Evolutionary conservation across 2,329 filamentous ascomycete genomes (phyloP), one percentile per base, ranked within the genome.

Genomic region (Bretziella fagacearum): DNA sequence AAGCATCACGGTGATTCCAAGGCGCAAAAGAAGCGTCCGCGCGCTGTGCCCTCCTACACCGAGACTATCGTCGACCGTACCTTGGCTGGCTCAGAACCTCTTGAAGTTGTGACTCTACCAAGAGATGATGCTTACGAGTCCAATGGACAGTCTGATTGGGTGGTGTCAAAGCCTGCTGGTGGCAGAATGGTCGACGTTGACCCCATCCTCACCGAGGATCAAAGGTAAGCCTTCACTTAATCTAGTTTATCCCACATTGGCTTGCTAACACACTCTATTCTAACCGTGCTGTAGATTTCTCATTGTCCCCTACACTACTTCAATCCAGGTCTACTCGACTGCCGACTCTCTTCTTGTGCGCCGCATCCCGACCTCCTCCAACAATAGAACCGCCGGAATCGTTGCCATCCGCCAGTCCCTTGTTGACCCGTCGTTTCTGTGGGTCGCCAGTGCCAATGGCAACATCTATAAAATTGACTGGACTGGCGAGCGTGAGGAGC

Each of bases 271-370:
- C 8, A 39, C n/a, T 10, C 2, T 11, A 2, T 20, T 39, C 6
- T 10, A 5, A 33, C 18, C 11, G 17, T 27, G 23, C 18, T 30
- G 30, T 18, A 85, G 84, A 58, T 72, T 80, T 61, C 60, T 95
- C 32, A 77, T 95, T 49, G 61, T 93, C 48, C 74, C 80, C 26
- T 84, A 84, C 56, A 73, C 78, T 51, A 79, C 74, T 23, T 79
- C 80, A 7, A 68, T 95, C 46, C 81, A 86, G 59, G 71, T 94
- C 22, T 93, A 91, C 62, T 82, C 83, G 1, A 75, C 84, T 25
- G 68, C 74, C 53, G 86, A 85, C 47, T 96, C 91, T 1, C 73
- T 93, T 43, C 73, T 93, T 18, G 68, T 84, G 39, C 78, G 84
- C 54, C 75, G 77, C 48, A 79, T 95, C 42, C 65, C 72, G 10